Percentiles rank a stretch among this genome's conserved stretches.
Evolutionary conservation across 148 eudicot genomes (phyloP).

Genomic region (Mesembryanthemum crystallinum): DNA sequence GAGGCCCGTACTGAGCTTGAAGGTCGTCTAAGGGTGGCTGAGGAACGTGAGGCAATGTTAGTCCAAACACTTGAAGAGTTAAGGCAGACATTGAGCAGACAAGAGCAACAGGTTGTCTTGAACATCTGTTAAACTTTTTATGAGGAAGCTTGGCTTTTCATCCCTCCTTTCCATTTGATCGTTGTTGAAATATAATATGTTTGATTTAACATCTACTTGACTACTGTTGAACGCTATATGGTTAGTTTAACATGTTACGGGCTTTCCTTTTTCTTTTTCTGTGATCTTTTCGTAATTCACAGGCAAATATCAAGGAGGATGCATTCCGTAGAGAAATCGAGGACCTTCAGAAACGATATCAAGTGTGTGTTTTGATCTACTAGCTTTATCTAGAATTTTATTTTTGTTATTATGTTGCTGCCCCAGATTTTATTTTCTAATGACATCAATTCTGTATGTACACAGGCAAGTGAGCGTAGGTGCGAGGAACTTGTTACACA

Average conservation of each 20-base stretch:
- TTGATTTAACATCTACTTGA: neutral
- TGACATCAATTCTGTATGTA: slow-evolving; percentile 14
- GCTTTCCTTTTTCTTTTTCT: neutral
- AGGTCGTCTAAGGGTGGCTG: slow-evolving; percentile 73
- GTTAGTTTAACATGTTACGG: slow-evolving; percentile 1
- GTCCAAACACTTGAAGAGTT: slow-evolving; percentile 93
- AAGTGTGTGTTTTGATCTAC: slow-evolving; percentile 48
- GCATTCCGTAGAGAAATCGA: slow-evolving; percentile 82
- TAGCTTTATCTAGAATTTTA: neutral
- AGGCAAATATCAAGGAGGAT: slow-evolving; percentile 87
- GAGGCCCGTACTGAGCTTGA: slow-evolving; percentile 91
- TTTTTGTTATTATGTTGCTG: neutral
- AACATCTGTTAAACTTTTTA: neutral
- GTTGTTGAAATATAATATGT: neutral
- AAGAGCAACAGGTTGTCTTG: slow-evolving; percentile 80
- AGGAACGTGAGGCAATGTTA: slow-evolving; percentile 87
- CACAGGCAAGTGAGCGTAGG: slow-evolving; percentile 92
- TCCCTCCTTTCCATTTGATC: neutral
- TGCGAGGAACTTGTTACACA: slow-evolving; percentile 91
- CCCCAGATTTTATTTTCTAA: neutral
- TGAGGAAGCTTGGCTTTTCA: neutral
- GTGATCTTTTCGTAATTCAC: slow-evolving; percentile 5
- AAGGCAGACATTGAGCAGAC: slow-evolving; percentile 82
- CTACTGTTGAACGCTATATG: neutral
- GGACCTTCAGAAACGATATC: slow-evolving; percentile 89